Percentiles rank a stretch among this genome's conserved stretches.
phyloP scores from a whole-genome alignment of 495 filamentous ascomycete species.

The Aspergillus indologenus region DNA sequence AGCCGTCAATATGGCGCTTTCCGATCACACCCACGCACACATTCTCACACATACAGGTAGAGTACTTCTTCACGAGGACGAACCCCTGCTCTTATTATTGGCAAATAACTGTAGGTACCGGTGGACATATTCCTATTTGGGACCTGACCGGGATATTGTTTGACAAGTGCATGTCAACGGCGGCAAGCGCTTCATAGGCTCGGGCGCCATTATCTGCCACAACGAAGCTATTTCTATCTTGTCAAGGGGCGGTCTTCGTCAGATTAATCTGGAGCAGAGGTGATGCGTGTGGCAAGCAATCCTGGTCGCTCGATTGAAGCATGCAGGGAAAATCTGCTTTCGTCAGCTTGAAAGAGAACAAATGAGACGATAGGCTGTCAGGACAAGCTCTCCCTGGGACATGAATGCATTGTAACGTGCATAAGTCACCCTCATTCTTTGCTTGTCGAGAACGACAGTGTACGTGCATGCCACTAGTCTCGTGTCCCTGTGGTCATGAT shows the following conservation, averaged over 20 bases:
- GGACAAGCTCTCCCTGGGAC: background rate
- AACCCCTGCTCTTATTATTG: background rate
- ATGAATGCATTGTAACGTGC: background rate
- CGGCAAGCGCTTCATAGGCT: background rate
- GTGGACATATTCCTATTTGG: background rate
- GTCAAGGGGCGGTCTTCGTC: background rate
- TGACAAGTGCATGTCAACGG: background rate
- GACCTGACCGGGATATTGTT: background rate
- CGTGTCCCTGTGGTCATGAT: background rate
- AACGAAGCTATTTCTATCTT: background rate
- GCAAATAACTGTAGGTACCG: background rate
- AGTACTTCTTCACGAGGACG: background rate
- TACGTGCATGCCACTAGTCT: background rate
- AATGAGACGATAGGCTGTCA: background rate
- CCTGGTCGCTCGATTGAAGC: too few species aligned
- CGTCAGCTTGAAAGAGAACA: too few species aligned
- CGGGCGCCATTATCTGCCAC: background rate
- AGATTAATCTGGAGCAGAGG: too few species aligned
- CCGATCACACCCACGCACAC: too few species aligned
- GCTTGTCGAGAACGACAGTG: background rate
- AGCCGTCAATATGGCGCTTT: background rate
- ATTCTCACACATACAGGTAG: background rate
- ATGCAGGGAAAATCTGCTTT: too few species aligned
- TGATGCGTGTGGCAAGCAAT: too few species aligned
- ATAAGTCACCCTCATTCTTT: background rate